phyloP scores from a whole-genome alignment of 345 rosid species.

The Arabis alpina region DNA sequence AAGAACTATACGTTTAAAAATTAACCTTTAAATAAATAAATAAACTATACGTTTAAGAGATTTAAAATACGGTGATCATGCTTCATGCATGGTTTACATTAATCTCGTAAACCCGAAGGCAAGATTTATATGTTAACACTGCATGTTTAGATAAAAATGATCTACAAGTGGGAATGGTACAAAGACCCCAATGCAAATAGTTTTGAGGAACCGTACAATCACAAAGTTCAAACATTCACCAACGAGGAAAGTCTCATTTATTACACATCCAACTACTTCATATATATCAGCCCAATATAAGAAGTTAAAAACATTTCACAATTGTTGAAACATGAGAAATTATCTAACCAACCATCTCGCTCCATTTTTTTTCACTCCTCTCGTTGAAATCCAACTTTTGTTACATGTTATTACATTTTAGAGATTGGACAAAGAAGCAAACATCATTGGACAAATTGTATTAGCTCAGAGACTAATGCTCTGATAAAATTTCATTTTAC shows the following conservation, averaged over 20 bases:
- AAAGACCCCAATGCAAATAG: constrained; percentile 23
- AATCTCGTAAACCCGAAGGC: not conserved
- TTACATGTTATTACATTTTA: constrained; percentile 16
- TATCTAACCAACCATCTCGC: constrained; percentile 21
- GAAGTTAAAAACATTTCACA: constrained; percentile 5
- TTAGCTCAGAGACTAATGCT: not conserved
- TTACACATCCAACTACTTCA: constrained; percentile 41
- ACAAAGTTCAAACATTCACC: constrained; percentile 39
- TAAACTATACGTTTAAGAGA: not conserved
- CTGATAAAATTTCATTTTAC: not conserved
- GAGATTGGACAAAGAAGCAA: not conserved
- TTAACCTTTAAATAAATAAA: too few species aligned
- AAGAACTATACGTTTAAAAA: not conserved
- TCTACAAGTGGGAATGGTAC: constrained; percentile 12
- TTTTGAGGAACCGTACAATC: constrained; percentile 37
- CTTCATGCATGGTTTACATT: not conserved
- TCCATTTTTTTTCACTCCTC: not conserved
- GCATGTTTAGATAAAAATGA: constrained; percentile 12
- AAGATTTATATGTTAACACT: not conserved
- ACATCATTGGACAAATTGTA: too few species aligned
- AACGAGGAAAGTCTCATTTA: constrained; percentile 45
- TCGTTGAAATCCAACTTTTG: constrained; percentile 25
- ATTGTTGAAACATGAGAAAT: constrained; percentile 7
- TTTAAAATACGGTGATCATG: not conserved
- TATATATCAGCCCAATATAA: constrained; percentile 35